Conservation (phyloP, 768 basidiomycete genomes). For the Rhodotorula diobovata region DNA sequence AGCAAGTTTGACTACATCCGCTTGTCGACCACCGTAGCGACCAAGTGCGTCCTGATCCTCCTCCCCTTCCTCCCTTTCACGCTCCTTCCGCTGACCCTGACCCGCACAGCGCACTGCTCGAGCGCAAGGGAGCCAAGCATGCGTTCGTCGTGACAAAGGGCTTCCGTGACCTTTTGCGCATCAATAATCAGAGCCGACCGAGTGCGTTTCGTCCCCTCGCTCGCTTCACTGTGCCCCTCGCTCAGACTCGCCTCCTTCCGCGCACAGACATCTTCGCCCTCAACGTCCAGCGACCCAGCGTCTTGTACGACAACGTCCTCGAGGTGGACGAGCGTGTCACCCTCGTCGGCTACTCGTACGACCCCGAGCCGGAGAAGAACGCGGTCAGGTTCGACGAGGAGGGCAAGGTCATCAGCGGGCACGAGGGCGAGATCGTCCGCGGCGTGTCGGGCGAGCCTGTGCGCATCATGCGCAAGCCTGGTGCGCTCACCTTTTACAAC, state of each 20-base stretch:
- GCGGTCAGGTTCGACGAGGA: conserved; percentile 69
- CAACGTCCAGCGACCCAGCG: conserved; percentile 58
- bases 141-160: conserved; percentile 86
- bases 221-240: not conserved
- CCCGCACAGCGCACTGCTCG: conserved; percentile 62
- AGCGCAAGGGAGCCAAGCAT: conserved; percentile 87
- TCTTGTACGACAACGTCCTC: conserved; percentile 67
- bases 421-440: conserved; percentile 74
- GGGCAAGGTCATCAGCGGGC: conserved; percentile 63
- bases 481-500: not conserved
- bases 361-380: conserved; percentile 72
- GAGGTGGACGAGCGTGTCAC: conserved; percentile 90
- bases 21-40: conserved; percentile 75
- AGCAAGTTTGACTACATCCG: conserved; percentile 37
- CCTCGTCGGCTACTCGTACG: conserved; percentile 84
- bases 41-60: conserved; percentile 53
- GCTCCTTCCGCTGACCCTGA: no score
- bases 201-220: not conserved
- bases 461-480: conserved; percentile 22
- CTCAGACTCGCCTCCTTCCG: conserved; percentile 76
- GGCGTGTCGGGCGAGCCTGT: conserved; percentile 59
- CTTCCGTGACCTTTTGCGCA: conserved; percentile 53
- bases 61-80: no score
- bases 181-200: not conserved
- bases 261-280: conserved; percentile 95